Base-by-base conservation (phyloP, 345 rosid genomes). In the Carallia pectinifolia region DNA sequence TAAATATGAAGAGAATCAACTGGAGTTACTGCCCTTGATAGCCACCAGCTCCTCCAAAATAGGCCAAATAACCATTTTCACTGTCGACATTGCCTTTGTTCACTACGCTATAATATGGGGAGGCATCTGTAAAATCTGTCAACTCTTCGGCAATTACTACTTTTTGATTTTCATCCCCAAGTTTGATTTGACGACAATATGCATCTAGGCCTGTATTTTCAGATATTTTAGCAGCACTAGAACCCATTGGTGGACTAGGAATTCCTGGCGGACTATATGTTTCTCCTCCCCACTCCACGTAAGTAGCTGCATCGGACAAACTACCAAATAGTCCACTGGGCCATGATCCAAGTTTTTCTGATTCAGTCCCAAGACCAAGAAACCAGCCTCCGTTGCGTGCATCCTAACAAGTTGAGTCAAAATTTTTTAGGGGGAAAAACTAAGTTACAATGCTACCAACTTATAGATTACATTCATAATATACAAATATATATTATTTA, bases 211-310 rank as follows among this genome's bases (percentile, higher is more conserved):
- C 2, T 1, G 27, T 1, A 2, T 53, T 8, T 53, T 4, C 9
- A 5, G 0, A 0, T 0, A 53, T 0, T 53, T 39, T 1, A 8
- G 2, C 0, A 23, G 6, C 1, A 19, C 64, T 58, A 2, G 67
- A 50, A 6, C 80, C 80, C 75, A 76, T 71, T 5, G 62, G 71
- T 5, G 69, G 76, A 38, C 64, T 38, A 12, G 64, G 12, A 18
- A 10, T 2, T 19, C 23, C 36, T 33, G 59, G 59, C 2, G 72
- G 80, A 23, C 75, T 61, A 18, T 33, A 53, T 19, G 34, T 68
- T 36, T 65, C 76, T 16, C 76, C 80, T 16, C 80, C 76, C 76
- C 80, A 76, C 1, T 71, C 76, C 9, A 61, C 34, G 19, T 60
- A 39, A 4, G 12, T 23, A 1, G 74, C 74, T 10, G 19, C 1